phyloP scores from a whole-genome alignment of 2,329 filamentous ascomycete species.

The Sporothrix brunneoviolacea region DNA sequence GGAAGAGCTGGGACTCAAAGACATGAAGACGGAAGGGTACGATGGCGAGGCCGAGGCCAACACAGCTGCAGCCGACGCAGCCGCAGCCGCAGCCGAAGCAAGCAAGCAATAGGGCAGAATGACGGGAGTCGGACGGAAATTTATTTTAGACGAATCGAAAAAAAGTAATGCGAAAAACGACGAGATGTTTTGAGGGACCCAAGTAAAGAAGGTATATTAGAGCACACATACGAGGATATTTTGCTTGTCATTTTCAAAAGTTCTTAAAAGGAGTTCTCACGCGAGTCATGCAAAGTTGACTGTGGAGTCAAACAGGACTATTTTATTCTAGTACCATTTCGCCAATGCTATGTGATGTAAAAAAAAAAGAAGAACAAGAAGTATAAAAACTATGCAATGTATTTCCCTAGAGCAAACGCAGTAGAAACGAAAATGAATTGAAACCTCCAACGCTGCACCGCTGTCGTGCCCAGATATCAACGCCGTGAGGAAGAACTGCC shows the following conservation, averaged over 20 bases:
- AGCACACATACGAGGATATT: no score
- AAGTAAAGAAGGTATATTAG: no score
- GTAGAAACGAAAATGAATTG: not conserved
- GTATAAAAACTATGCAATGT: no score
- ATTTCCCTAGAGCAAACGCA: no score
- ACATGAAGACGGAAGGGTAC: conserved; percentile 92
- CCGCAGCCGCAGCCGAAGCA: not conserved
- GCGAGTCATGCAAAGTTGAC: no score
- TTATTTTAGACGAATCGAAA: no score
- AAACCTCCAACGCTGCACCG: not conserved
- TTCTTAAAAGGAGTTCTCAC: no score
- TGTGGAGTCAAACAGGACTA: no score
- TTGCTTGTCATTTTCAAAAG: no score
- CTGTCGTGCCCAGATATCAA: not conserved
- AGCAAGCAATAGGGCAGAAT: not conserved
- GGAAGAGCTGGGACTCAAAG: conserved; percentile 80
- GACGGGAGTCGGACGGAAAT: not conserved
- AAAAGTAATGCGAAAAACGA: no score
- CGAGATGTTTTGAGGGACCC: no score
- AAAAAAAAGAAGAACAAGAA: not conserved
- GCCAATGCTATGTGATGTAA: no score
- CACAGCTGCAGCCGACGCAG: not conserved
- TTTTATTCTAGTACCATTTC: not conserved
- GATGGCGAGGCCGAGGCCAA: conserved; percentile 44
- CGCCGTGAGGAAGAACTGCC: not conserved